phyloP scores from a whole-genome alignment of 179 eudicot genomes.

The Heliamphora pulchella region DNA sequence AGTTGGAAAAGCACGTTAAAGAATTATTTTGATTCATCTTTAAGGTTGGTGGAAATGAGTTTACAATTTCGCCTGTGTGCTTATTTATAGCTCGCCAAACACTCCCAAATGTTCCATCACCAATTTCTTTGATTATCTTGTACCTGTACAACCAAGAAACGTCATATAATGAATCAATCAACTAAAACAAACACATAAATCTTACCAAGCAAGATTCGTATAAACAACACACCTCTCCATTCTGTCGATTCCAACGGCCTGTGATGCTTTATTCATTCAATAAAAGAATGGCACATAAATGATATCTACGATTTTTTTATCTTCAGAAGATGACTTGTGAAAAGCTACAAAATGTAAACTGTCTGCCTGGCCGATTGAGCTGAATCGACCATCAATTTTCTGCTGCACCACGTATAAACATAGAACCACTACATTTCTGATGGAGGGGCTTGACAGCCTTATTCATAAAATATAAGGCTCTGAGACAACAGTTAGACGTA shows the following conservation, averaged over 20 bases:
- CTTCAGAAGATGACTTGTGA: slow-evolving; percentile 26
- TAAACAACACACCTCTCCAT: slow-evolving; percentile 71
- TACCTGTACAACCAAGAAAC: slow-evolving; percentile 38
- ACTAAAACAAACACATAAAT: neutral
- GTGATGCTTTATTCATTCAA: slow-evolving; percentile 39
- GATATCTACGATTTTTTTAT: slow-evolving; percentile 20
- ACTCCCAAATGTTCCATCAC: slow-evolving; percentile 93
- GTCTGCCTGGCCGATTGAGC: slow-evolving; percentile 34
- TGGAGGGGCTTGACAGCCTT: slow-evolving; percentile 34
- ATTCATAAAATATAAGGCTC: slow-evolving; percentile 28
- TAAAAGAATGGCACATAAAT: slow-evolving; percentile 20
- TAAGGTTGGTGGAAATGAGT: slow-evolving; percentile 12
- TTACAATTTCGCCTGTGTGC: slow-evolving; percentile 93
- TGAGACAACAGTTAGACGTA: slow-evolving; percentile 26
- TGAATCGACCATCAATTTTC: slow-evolving; percentile 36
- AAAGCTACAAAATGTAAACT: slow-evolving; percentile 31
- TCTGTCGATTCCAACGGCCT: slow-evolving; percentile 25
- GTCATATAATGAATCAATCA: neutral
- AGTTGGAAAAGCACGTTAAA: neutral
- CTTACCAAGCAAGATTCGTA: slow-evolving; percentile 4
- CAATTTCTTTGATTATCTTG: slow-evolving; percentile 82
- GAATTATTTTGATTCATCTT: neutral
- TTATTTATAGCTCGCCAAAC: slow-evolving; percentile 97
- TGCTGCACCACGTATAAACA: slow-evolving; percentile 22
- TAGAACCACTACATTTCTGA: slow-evolving; percentile 24